These are phyloP conservation scores for Yarrowia galli DNA, from an alignment of 1,139 yeast species.

Conservation along the genomic window DNA sequence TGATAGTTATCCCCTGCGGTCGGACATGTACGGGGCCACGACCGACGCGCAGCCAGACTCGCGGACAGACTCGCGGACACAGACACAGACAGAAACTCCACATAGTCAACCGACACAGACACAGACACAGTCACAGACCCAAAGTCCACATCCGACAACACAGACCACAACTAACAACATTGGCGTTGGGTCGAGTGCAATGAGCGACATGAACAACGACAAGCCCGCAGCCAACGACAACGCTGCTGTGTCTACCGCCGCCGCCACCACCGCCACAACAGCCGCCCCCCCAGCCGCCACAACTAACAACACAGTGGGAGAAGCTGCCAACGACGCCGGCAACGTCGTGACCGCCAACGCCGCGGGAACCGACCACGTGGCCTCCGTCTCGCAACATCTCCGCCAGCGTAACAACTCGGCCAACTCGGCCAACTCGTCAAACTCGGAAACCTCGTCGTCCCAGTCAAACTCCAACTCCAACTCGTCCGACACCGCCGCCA, in stretches of 20 bases:
- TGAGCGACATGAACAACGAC: background rate
- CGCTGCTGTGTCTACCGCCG: conserved; percentile 4
- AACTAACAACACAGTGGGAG: conserved; percentile 18
- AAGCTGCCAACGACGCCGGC: conserved; percentile 40
- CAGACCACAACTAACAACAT: background rate
- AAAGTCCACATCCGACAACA: background rate
- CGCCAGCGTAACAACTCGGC: conserved; percentile 36
- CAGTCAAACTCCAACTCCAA: conserved; percentile 33
- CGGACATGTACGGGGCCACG: background rate
- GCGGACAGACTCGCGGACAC: background rate
- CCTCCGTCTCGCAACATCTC: conserved; percentile 10
- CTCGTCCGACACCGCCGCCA: conserved; percentile 36
- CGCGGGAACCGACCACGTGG: background rate
- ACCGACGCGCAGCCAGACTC: background rate
- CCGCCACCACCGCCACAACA: conserved; percentile 43
- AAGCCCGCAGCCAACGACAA: no score
- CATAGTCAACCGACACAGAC: background rate
- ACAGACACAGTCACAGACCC: background rate
- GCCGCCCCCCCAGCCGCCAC: conserved; percentile 41
- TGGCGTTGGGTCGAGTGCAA: background rate
- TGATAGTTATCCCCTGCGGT: conserved; percentile 9
- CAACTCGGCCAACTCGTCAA: conserved; percentile 25
- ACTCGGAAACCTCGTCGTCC: conserved; percentile 21
- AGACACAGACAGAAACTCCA: background rate
- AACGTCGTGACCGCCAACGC: background rate